Percentiles rank a stretch among this genome's conserved stretches.
Evolutionary conservation across 2,329 filamentous ascomycete species (phyloP).

Genomic region (Exophiala alcalophila): DNA sequence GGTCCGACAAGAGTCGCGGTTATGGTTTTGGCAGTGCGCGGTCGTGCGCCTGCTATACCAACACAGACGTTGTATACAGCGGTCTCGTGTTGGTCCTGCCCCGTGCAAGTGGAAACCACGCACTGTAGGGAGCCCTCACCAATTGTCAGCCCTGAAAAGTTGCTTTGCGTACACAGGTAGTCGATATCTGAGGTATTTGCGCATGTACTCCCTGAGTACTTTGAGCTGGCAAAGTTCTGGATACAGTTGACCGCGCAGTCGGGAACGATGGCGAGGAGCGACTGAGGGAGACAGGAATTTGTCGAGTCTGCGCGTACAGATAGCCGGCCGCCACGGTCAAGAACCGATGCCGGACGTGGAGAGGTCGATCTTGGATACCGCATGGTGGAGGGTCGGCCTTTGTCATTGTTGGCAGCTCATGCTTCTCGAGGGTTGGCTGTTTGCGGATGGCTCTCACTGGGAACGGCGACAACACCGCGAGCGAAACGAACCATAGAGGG

Average conservation of each 20-base stretch:
- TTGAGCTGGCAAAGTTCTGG: conserved; percentile 58
- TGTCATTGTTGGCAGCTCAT: conserved; percentile 26
- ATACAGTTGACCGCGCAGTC: conserved; percentile 62
- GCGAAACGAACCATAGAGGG: background rate
- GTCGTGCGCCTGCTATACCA: conserved; percentile 48
- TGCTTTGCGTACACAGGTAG: conserved; percentile 62
- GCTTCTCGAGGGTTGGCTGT: conserved; percentile 8
- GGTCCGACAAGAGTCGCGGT: conserved; percentile 55
- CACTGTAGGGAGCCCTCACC: conserved; percentile 71
- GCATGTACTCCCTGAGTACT: conserved; percentile 55
- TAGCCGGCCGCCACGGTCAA: conserved; percentile 11
- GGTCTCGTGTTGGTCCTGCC: conserved; percentile 44
- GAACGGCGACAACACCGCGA: conserved; percentile 10
- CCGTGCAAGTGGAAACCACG: conserved; percentile 57
- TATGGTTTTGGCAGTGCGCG: conserved; percentile 58
- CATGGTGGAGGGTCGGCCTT: conserved; percentile 19
- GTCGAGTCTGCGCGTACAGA: conserved; percentile 17
- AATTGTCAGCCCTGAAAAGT: conserved; percentile 62
- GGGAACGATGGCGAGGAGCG: conserved; percentile 33
- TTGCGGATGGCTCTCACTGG: conserved; percentile 22
- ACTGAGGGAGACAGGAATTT: conserved; percentile 25
- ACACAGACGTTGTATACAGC: conserved; percentile 57
- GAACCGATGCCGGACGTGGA: conserved; percentile 13
- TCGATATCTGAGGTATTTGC: conserved; percentile 52
- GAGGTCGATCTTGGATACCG: conserved; percentile 16